Base-by-base conservation (phyloP, 805 yeast genomes). In the Wickerhamiella alocasiicola region DNA sequence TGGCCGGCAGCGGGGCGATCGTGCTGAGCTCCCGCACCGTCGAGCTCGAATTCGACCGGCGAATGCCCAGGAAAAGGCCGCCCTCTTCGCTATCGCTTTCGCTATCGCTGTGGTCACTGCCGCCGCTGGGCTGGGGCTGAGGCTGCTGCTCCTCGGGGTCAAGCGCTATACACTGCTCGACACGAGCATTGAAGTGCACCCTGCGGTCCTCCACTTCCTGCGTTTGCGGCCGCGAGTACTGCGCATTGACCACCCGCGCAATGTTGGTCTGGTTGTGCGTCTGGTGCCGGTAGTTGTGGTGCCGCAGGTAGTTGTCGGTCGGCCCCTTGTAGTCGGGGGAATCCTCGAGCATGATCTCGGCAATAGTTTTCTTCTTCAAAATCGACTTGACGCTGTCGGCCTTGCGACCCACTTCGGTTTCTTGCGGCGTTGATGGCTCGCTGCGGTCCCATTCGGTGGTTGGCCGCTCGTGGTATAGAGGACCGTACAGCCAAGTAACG, bases 401-500 rank as follows among this genome's bases (percentile, higher is more conserved):
- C 13, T 13, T 29, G 13, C 16, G 15, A 13, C 31, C 35, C 28
- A 7, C 16, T 9, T 20, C 7, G 34, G 24, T 29, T 16, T 15
- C 27, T 12, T 13, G n/a, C 16, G 31, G 28, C 40, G 44, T 40
- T 15, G 42, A 42, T 7, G 45, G 47, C 21, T 43, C 33, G 33
- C 39, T 30, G 7, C 24, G 13, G 17, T 39, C 36, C 40, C 36
- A 34, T 20, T 21, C 28, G 24, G 38, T 36, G 16, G 41, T 18
- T 24, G 32, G 12, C 45, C 39, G 46, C 42, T 71, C 76, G 43
- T 66, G 67, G 42, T 73, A 66, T 18, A 76, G 65, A 0, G 99
- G 99, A 1, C 99, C 99, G 62, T 88, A 91, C 11, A 91, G 70
- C 98, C 98, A 91, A 1, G 96, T 85, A 9, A 91, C 95, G 59